Evolutionary conservation across 2,329 filamentous ascomycete genomes (phyloP), one percentile per base, ranked within the genome.

Genomic region (Apiospora malaysiana): DNA sequence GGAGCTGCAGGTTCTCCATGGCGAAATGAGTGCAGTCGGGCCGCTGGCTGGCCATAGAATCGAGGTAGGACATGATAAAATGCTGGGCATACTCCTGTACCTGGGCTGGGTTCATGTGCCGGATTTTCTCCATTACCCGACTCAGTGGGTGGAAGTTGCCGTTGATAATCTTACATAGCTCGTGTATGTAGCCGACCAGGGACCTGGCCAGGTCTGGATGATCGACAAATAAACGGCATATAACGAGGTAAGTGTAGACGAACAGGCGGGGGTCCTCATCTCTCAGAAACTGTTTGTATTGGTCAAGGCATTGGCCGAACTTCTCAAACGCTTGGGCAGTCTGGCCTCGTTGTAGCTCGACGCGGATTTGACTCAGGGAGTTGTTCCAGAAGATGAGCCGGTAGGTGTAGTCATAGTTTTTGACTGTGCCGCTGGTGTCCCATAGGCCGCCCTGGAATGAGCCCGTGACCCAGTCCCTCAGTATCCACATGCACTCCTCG

Each of bases 351-450:
- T 68, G 66, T 43, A 68, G 16, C 43, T 46, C 46, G 10, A 16
- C 37, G 66, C 46, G 66, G 18, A 47, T 37, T 43, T 68, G 66
- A 12, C 21, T 18, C 3, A 68, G 14, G 25, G 42, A 32, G 25
- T 68, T 45, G 42, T 68, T 68, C 66, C 66, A 68, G 66, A 68
- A 68, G 10, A 68, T 27, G 66, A 68, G 66, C 23, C 32, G 66
- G 14, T 47, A 47, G 4, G 66, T 68, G 43, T 68, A 68, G 25
- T 68, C 66, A 43, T 45, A 45, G 16, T 68, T 68, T 9, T 37
- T 45, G 25, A 68, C 43, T 16, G 66, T 47, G 14, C 66, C 66
- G 9, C 46, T 47, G 43, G 43, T 68, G 25, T 68, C 43, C 66
- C 66, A 68, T 7, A 68, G 23, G 5, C 66, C 43, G 27, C 43